Conservation (phyloP, 257 asterid genomes). For the Solanum clarkiae region DNA sequence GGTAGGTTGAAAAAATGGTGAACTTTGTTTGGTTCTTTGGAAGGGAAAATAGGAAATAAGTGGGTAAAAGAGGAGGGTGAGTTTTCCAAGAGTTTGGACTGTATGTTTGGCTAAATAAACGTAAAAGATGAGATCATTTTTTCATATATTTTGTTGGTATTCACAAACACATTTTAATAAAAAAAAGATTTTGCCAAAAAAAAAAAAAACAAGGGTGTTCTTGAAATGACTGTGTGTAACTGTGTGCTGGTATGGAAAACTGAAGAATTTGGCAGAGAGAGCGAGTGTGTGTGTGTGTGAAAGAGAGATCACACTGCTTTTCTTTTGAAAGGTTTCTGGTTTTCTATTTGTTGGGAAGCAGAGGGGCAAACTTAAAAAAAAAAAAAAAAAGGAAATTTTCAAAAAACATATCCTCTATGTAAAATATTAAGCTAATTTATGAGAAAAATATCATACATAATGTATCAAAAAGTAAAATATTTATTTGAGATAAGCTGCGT, state of each 20-base stretch:
- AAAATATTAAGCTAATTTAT: too few relatives aligned
- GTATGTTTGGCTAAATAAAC: conserved; percentile 27
- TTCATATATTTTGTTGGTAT: neutral
- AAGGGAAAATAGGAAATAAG: neutral
- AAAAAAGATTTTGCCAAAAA: neutral
- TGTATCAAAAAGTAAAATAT: too few relatives aligned
- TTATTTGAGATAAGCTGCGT: too few relatives aligned
- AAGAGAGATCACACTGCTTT: neutral
- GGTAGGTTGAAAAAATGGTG: neutral
- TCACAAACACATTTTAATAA: neutral
- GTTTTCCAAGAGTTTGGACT: conserved; percentile 8
- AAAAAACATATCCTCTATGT: too few relatives aligned
- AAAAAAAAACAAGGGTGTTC: neutral
- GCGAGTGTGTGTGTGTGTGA: neutral
- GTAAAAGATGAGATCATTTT: neutral
- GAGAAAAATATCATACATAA: too few relatives aligned
- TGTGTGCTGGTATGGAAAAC: neutral
- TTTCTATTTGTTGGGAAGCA: neutral
- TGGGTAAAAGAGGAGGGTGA: conserved; percentile 6
- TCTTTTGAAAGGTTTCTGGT: neutral
- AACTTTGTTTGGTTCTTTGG: conserved; percentile 12
- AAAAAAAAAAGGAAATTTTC: neutral
- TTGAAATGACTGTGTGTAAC: neutral
- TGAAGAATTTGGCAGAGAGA: neutral
- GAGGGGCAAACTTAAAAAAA: neutral